Base-by-base conservation (phyloP, 148 eudicot genomes). In the Amaranthus cruentus region DNA sequence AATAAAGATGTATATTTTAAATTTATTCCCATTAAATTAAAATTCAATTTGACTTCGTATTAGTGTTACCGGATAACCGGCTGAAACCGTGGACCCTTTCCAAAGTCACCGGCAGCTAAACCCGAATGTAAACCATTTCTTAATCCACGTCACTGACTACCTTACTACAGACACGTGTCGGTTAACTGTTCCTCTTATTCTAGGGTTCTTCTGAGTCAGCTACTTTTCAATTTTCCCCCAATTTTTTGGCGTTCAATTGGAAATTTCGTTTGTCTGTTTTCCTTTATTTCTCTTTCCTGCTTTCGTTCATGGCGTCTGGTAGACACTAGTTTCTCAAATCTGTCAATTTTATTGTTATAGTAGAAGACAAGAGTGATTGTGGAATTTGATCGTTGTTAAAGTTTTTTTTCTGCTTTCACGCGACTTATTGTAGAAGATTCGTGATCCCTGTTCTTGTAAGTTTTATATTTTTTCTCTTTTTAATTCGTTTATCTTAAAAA, bases 161-260 rank as follows among this genome's bases (percentile, higher is more conserved):
- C 8, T 42, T 47, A 10, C 46, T 47, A 71, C 76, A 3, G 56
- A 43, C 82, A 79, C 85, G 85, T 79, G 85, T 51, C 77, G 69
- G 82, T 82, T 56, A 46, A 63, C 64, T 4, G 12, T 8, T 70
- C 67, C 68, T 3, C 13, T 12, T n/a, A n/a, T 66, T 65, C 38
- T 70, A 62, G 62, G 75, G 55, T 76, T 77, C 75, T 15, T 51
- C 44, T 54, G 60, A 72, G 84, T 82, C 84, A 82, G 77, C 82
- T 68, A 13, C 69, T 72, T 14, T 55, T 21, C 72, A 6, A 11
- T 70, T 28, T 61, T 52, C 47, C 57, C 72, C 79, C 84, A 61
- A 71, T 68, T 43, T 66, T 73, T 78, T 74, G 78, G 81, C 79
- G 75, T 70, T 72, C 68, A 9, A 60, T 38, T 69, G 51, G 42